phyloP scores from a whole-genome alignment of 2,329 filamentous ascomycete genomes.

The Alternaria hordeiaustralica region DNA sequence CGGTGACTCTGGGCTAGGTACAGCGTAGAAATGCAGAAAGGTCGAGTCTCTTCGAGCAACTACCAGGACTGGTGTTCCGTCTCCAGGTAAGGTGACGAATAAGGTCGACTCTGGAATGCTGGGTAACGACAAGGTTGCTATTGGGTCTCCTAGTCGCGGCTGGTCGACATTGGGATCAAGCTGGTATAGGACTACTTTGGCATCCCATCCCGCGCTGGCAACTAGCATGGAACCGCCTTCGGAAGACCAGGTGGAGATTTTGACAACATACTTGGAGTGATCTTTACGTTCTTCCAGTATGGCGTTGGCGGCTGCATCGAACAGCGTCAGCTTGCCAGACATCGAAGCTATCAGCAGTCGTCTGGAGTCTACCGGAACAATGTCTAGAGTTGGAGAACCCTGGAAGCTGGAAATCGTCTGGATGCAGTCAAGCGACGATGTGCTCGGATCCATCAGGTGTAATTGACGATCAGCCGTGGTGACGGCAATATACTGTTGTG shows the following conservation, averaged over 20 bases:
- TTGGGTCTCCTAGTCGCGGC: slow-evolving; percentile 46
- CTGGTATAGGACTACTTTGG: slow-evolving; percentile 61
- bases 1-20: slow-evolving; percentile 28
- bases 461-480: slow-evolving; percentile 53
- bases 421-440: slow-evolving; percentile 39
- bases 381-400: slow-evolving; percentile 63
- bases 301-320: slow-evolving; percentile 48
- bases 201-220: slow-evolving; percentile 68
- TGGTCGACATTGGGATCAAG: slow-evolving; percentile 34
- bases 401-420: slow-evolving; percentile 51
- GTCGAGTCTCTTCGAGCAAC: slow-evolving; percentile 65
- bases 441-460: slow-evolving; percentile 53
- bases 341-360: slow-evolving; percentile 63
- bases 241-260: slow-evolving; percentile 51
- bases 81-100: slow-evolving; percentile 59
- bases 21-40: slow-evolving; percentile 62
- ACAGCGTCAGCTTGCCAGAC: slow-evolving; percentile 64
- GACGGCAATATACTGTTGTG: slow-evolving; percentile 37
- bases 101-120: slow-evolving; percentile 65
- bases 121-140: slow-evolving; percentile 52
- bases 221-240: slow-evolving; percentile 45
- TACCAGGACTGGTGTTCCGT: slow-evolving; percentile 56
- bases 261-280: slow-evolving; percentile 66
- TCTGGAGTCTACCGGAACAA: slow-evolving; percentile 51
- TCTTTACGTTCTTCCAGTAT: slow-evolving; percentile 60